Evolutionary conservation across 345 rosid species (phyloP).

Genomic region (Eucalyptus fibrosa): DNA sequence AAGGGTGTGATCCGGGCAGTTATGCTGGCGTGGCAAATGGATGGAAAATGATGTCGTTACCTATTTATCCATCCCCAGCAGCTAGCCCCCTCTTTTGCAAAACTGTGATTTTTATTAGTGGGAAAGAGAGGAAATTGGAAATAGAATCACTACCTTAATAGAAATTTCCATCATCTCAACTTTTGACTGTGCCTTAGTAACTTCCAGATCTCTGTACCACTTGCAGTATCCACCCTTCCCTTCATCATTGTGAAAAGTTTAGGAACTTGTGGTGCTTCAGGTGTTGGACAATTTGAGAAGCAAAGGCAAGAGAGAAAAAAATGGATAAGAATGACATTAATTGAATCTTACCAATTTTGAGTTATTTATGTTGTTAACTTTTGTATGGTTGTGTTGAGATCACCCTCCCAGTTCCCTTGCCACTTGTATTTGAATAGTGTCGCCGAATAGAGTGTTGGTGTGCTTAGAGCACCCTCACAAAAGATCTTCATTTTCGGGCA

Average conservation of each 20-base stretch:
- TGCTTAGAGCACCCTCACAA: accelerated
- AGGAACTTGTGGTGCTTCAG: accelerated
- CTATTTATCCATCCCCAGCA: accelerated
- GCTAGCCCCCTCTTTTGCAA: too few relatives aligned
- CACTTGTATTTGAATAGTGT: accelerated
- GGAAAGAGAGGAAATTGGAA: too few relatives aligned
- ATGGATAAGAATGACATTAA: too few relatives aligned
- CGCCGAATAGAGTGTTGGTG: accelerated
- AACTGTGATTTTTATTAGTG: too few relatives aligned
- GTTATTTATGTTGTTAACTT: accelerated
- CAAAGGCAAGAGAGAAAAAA: too few relatives aligned
- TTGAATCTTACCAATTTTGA: too few relatives aligned
- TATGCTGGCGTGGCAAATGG: accelerated
- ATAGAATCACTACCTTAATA: accelerated
- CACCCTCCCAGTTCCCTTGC: accelerated
- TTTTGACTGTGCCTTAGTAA: accelerated
- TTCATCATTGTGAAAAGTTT: too few relatives aligned
- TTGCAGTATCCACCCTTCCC: accelerated
- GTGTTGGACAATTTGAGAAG: accelerated
- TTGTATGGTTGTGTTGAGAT: too few relatives aligned
- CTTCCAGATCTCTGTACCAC: too few relatives aligned
- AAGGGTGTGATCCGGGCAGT: accelerated
- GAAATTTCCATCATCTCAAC: accelerated
- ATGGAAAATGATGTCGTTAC: too few relatives aligned
- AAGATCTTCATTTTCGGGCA: neutral